A percentile compares a stretch with the other conserved stretches of the same genome.
Conservation (phyloP, 805 yeast genomes). For the Pichia cephalocereana region DNA sequence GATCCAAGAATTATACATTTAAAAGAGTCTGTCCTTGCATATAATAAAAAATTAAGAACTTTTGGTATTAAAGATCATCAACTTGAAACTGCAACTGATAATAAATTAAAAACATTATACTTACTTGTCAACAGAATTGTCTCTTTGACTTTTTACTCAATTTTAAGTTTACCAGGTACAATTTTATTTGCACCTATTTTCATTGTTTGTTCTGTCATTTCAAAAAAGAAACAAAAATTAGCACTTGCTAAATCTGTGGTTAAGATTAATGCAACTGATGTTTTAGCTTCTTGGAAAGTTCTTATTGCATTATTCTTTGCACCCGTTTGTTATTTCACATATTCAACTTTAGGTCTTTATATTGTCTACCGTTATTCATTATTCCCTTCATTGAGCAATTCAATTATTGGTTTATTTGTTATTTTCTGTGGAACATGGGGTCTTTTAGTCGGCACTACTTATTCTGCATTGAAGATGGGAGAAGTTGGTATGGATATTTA, state of each 20-base stretch:
- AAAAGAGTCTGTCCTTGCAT: constrained; percentile 53
- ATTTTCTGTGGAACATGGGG: constrained; percentile 47
- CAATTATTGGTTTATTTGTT: constrained; percentile 5
- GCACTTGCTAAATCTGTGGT: constrained; percentile 86
- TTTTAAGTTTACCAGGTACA: constrained; percentile 79
- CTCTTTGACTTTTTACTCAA: constrained; percentile 43
- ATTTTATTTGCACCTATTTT: constrained; percentile 84
- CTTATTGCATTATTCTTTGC: constrained; percentile 80
- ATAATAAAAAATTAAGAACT: constrained; percentile 55
- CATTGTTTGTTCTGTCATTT: constrained; percentile 60
- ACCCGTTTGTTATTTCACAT: constrained; percentile 71
- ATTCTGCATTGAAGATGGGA: constrained; percentile 81
- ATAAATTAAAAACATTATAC: constrained; percentile 39
- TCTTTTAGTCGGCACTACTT: constrained; percentile 64
- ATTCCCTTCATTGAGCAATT: constrained; percentile 8
- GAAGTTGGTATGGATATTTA: constrained; percentile 89
- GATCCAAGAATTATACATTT: constrained; percentile 60
- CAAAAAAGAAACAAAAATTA: constrained; percentile 58
- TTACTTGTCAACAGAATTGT: constrained; percentile 49
- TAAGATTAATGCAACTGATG: constrained; percentile 84
- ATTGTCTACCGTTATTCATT: constrained; percentile 14
- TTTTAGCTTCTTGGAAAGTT: constrained; percentile 93
- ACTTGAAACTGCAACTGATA: constrained; percentile 45
- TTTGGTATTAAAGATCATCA: constrained; percentile 67
- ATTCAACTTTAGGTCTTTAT: constrained; percentile 51